Evolutionary conservation across 441 rosid genomes (phyloP), one percentile per base, ranked within the genome.

Genomic region (Manihot esculenta): DNA sequence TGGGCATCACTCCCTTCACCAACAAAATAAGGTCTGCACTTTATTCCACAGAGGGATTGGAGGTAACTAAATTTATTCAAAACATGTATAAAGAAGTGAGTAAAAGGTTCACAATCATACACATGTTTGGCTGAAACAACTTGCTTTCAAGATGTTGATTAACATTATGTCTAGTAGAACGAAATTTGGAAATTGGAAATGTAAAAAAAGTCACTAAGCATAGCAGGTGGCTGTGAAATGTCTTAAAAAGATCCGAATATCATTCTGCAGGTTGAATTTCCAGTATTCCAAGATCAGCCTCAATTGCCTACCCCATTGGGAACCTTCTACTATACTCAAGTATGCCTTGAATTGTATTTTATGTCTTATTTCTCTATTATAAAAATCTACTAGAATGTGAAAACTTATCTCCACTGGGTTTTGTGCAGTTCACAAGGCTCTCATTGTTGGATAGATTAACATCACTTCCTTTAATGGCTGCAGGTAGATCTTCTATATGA

Each of bases 271-370:
- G 89, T 86, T 76, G 85, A 86, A 72, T 88, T 88, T 78, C 95
- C 89, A 1, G 74, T 88, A 42, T 88, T 81, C 78, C 84, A 85
- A 76, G 88, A 85, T 63, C 84, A 80, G 62, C 88, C 86, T 73
- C 95, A 80, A 59, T 68, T 86, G 64, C 95, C 89, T 47, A 70
- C 89, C 55, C 92, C 95, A 1, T 53, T 86, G 10, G 92, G 92
- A 76, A 76, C 88, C 64, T 74, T 89, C 61, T 79, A 80, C 49
- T 74, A 87, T 53, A 77, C 87, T 83, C 81, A 72, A 66, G 95
- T 87, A 82, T 51, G 81, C 61, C 44, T 59, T 65, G 49, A 38
- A 21, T 44, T 71, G 17, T 51, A 24, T 67, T 53, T 13, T 61
- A 24, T 60, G 18, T 56, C 63, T 62, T 21, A 35, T 27, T 62